Evolutionary conservation across 495 filamentous ascomycete genomes (phyloP).

Genomic region (Penicillium parvum): DNA sequence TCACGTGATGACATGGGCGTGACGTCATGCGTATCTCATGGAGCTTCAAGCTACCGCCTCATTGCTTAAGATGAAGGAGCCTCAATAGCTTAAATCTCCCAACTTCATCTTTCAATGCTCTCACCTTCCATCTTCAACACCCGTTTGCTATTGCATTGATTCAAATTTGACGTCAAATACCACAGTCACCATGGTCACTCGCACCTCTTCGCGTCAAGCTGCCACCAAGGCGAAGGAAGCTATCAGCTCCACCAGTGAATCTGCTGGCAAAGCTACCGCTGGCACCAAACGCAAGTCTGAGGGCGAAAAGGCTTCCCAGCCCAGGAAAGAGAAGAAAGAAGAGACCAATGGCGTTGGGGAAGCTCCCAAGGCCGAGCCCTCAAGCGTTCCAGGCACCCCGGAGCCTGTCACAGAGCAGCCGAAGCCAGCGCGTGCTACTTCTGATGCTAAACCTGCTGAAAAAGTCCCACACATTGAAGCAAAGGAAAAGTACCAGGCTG

Average conservation of each 20-base stretch:
- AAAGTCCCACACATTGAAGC: not conserved
- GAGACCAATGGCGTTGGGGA: not conserved
- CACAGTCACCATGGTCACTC: conserved; percentile 25
- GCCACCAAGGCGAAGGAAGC: conserved; percentile 46
- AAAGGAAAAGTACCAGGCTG: not conserved
- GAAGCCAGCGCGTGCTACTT: not conserved
- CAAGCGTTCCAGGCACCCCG: not conserved
- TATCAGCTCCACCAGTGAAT: conserved; percentile 27
- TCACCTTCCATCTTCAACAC: not conserved
- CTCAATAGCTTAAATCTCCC: not conserved
- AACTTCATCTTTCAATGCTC: not conserved
- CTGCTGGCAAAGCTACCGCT: conserved; percentile 16
- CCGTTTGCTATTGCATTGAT: not conserved
- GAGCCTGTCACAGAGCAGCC: not conserved
- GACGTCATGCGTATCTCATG: conserved; percentile 26
- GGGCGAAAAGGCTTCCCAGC: conserved; percentile 18
- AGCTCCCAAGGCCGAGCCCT: not conserved
- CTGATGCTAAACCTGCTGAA: not conserved
- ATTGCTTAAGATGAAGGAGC: not conserved
- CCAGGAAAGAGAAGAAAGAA: conserved; percentile 31
- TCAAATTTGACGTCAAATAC: not conserved
- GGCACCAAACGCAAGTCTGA: conserved; percentile 36
- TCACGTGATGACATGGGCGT: conserved; percentile 1
- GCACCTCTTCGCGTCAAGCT: conserved; percentile 41
- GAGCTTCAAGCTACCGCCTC: not conserved